Evolutionary conservation across 1,139 yeast species (phyloP).

Genomic region (Candida gigantensis): DNA sequence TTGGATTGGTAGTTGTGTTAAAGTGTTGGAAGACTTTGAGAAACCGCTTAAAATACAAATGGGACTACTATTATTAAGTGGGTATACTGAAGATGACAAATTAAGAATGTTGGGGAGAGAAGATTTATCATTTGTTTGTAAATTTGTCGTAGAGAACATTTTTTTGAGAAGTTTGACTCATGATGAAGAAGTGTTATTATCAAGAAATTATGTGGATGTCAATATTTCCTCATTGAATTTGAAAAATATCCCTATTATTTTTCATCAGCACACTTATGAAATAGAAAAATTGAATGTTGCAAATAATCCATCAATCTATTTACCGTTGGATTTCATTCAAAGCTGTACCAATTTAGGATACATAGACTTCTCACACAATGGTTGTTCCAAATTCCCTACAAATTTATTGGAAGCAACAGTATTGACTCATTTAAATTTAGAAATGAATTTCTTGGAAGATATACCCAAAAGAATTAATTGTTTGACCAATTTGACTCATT

Average conservation of each 20-base stretch:
- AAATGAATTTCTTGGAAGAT: conserved; percentile 70
- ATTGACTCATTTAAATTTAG: conserved; percentile 71
- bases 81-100: conserved; percentile 76
- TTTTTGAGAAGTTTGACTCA: conserved; percentile 67
- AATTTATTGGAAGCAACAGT: conserved; percentile 70
- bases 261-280: conserved; percentile 80
- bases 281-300: conserved; percentile 83
- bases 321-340: conserved; percentile 85
- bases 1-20: conserved; percentile 75
- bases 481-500: conserved; percentile 52
- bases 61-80: conserved; percentile 72
- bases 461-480: conserved; percentile 61
- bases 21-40: conserved; percentile 71
- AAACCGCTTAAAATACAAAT: conserved; percentile 79
- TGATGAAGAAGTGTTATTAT: conserved; percentile 63
- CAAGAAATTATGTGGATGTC: conserved; percentile 72
- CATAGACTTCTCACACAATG: conserved; percentile 70
- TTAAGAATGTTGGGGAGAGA: conserved; percentile 81
- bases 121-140: conserved; percentile 82
- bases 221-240: conserved; percentile 73
- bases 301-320: conserved; percentile 79
- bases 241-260: conserved; percentile 80
- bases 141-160: conserved; percentile 76
- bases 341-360: conserved; percentile 71
- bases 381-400: conserved; percentile 72